Percentiles rank a stretch among this genome's conserved stretches.
Evolutionary conservation across 2,329 filamentous ascomycete genomes (phyloP).

Genomic region (Thelonectria discophora): DNA sequence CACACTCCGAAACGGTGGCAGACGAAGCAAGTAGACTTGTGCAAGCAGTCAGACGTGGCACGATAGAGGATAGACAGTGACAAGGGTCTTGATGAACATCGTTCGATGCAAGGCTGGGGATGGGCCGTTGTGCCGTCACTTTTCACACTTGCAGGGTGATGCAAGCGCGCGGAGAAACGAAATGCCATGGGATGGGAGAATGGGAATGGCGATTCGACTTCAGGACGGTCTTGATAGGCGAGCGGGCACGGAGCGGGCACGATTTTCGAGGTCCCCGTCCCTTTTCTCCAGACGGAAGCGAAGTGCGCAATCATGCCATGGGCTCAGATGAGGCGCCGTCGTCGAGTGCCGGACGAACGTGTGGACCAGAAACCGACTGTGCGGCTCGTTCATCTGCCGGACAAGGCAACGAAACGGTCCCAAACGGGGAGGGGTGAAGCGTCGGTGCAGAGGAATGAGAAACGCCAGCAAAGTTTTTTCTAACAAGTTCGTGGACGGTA

Average conservation of each 20-base stretch:
- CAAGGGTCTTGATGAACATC: conserved; percentile 32
- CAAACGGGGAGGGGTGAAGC: not conserved
- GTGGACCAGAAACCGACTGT: conserved; percentile 28
- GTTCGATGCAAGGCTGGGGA: conserved; percentile 34
- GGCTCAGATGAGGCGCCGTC: not conserved
- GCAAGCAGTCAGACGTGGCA: conserved; percentile 33
- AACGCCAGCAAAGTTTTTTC: not conserved
- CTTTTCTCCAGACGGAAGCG: conserved; percentile 1
- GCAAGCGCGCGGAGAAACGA: conserved; percentile 17
- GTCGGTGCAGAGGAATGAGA: not conserved
- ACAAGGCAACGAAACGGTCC: conserved; percentile 35
- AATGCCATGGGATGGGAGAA: conserved; percentile 5
- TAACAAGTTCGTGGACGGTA: no score
- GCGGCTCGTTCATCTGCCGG: conserved; percentile 28
- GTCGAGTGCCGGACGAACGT: conserved; percentile 23
- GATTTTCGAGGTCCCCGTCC: not conserved
- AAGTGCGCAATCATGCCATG: conserved; percentile 20
- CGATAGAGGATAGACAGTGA: conserved; percentile 32
- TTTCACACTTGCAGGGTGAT: not conserved
- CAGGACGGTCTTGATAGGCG: conserved; percentile 9
- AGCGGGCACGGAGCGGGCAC: conserved; percentile 1
- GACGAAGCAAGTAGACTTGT: conserved; percentile 29
- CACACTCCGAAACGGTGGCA: conserved; percentile 17
- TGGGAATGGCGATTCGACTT: conserved; percentile 6
- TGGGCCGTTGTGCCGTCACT: conserved; percentile 19